These are phyloP conservation scores for Patellaria atrata DNA, from an alignment of 495 filamentous ascomycete genomes.

Conservation along the genomic window DNA sequence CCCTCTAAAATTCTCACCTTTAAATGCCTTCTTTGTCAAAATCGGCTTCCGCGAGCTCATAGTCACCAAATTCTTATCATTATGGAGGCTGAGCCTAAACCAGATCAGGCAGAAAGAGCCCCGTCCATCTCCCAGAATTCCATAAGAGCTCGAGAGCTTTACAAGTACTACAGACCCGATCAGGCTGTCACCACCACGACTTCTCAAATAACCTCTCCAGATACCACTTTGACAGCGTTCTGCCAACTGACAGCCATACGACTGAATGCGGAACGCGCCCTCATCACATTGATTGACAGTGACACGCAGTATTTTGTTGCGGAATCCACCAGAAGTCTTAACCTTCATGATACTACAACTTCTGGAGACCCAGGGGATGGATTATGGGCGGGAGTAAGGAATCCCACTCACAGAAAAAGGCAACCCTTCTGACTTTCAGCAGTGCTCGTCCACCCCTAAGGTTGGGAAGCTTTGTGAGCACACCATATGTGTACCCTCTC, in stretches of 20 bases:
- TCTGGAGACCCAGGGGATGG: conserved; percentile 29
- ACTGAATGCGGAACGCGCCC: conserved; percentile 15
- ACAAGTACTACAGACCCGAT: conserved; percentile 13
- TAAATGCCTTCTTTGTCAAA: too few species aligned
- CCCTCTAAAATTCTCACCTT: too few species aligned
- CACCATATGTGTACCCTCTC: background rate
- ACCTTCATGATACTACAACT: conserved; percentile 22
- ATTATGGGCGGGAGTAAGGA: conserved; percentile 28
- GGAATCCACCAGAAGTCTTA: conserved; percentile 34
- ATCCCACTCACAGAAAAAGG: background rate
- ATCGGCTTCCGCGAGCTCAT: too few species aligned
- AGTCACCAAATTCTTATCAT: too few species aligned
- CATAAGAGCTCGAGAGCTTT: conserved; percentile 10
- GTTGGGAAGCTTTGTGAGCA: conserved; percentile 33
- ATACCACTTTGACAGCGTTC: conserved; percentile 14
- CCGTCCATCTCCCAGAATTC: too few species aligned
- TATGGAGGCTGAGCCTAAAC: too few species aligned
- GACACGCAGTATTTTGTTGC: conserved; percentile 40
- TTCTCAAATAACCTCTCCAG: conserved; percentile 2
- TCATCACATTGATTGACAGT: conserved; percentile 27
- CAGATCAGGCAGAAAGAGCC: too few species aligned
- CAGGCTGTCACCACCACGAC: background rate
- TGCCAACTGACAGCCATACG: conserved; percentile 16
- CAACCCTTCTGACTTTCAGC: conserved; percentile 15
- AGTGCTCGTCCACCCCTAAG: conserved; percentile 29